These are phyloP conservation scores for Lagenaria siceraria DNA, from an alignment of 306 rosid species.

Conservation along the genomic window DNA sequence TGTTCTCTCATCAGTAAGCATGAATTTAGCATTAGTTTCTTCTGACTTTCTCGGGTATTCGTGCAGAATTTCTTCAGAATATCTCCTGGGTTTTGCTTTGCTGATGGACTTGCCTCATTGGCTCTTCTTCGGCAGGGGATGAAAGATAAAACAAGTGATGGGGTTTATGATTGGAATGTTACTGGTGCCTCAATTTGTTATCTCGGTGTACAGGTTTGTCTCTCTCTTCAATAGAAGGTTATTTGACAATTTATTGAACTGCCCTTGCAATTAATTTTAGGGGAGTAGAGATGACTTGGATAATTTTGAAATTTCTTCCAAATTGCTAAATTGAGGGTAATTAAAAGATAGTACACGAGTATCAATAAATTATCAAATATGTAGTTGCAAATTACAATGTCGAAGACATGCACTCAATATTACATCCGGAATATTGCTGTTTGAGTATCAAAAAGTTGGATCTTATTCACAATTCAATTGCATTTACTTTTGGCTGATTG, in stretches of 20 bases:
- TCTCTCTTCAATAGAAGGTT: not conserved
- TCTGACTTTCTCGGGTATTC: slow-evolving; percentile 18
- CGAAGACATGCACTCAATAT: not conserved
- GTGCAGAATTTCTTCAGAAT: slow-evolving; percentile 87
- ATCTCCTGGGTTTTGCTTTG: slow-evolving; percentile 95
- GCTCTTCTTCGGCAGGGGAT: slow-evolving; percentile 97
- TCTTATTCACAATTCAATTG: too few relatives aligned
- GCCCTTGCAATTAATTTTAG: not conserved
- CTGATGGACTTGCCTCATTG: slow-evolving; percentile 93
- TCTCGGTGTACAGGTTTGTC: slow-evolving; percentile 71
- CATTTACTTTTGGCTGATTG: not conserved
- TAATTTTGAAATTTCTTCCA: not conserved
- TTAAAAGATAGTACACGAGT: not conserved
- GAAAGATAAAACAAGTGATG: slow-evolving; percentile 73
- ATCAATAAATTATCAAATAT: not conserved
- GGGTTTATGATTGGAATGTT: slow-evolving; percentile 85
- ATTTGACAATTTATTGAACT: not conserved
- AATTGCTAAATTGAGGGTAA: not conserved
- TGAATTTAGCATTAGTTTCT: not conserved
- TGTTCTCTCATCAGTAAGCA: not conserved
- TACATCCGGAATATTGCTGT: not conserved
- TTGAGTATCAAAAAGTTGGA: not conserved
- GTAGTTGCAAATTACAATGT: not conserved
- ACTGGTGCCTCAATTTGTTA: slow-evolving; percentile 89
- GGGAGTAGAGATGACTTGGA: not conserved